These are phyloP conservation scores for Trametes versicolor DNA, from an alignment of 1,284 basidiomycete species.

Conservation along the genomic window DNA sequence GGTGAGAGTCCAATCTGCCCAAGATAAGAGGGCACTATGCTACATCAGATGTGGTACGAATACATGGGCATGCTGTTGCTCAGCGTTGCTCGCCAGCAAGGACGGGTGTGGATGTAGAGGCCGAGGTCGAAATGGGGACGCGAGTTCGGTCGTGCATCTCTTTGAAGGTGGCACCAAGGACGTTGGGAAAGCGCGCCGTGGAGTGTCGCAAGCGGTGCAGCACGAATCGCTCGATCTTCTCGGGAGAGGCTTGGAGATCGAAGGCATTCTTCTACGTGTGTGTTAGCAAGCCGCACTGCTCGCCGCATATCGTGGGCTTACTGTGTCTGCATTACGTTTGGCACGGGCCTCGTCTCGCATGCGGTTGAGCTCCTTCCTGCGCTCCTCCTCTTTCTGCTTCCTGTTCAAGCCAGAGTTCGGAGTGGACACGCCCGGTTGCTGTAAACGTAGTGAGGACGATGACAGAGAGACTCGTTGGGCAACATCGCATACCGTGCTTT, in stretches of 20 bases:
- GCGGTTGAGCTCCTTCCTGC: conserved; percentile 71
- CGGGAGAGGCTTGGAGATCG: conserved; percentile 73
- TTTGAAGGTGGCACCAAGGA: conserved; percentile 69
- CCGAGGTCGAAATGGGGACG: background rate
- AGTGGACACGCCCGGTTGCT: conserved; percentile 58
- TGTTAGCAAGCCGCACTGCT: conserved; percentile 19
- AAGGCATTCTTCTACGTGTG: conserved; percentile 63
- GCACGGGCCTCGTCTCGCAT: conserved; percentile 77
- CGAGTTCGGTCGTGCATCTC: conserved; percentile 43
- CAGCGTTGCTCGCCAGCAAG: conserved; percentile 8
- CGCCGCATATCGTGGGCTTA: conserved; percentile 44
- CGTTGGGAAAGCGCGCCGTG: conserved; percentile 71
- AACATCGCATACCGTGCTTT: conserved; percentile 55
- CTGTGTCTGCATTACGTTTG: conserved; percentile 64
- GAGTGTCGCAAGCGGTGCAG: conserved; percentile 58
- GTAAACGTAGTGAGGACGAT: too few relatives aligned
- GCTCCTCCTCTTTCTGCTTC: conserved; percentile 74
- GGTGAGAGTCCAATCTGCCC: background rate
- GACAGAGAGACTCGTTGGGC: too few relatives aligned
- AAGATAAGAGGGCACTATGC: background rate
- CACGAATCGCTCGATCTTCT: conserved; percentile 75
- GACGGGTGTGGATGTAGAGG: background rate
- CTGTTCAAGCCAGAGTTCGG: conserved; percentile 66
- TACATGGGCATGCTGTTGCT: background rate
- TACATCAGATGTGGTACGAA: conserved; percentile 4